Base-by-base conservation (phyloP, 2,329 filamentous ascomycete genomes). In the Fusarium equiseti region DNA sequence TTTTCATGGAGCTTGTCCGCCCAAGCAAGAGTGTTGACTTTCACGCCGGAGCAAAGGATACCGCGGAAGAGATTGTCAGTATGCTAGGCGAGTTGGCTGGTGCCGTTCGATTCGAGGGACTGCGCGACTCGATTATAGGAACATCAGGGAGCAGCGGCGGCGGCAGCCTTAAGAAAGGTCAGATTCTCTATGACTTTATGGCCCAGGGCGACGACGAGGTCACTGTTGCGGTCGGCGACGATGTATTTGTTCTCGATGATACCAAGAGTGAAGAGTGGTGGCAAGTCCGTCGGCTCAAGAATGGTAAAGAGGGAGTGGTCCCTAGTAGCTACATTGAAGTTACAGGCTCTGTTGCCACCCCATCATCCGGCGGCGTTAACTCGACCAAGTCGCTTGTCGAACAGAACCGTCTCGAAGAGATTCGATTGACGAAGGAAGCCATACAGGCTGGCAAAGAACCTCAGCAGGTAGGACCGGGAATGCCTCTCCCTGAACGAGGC, bases 161-260 rank as follows among this genome's bases (percentile, higher is more conserved):
- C 15, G 32, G 63, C 50, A 57, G 66, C 13, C 35, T 92, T 78
- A 97, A 93, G 84, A 95, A 92, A 77, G 96, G 95, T 12, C 88
- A 92, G 64, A 89, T 99, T 75, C 84, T 98, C 38, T 98, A 98
- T 78, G 95, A 98, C 77, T 99, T 99, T 79, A 92, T 94, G 89
- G 96, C 96, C 1, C 95, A 98, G 79, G 95, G 95, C 38, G 93
- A 97, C 10, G 96, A 99, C 75, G 96, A 99, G 81, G 95, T 99
- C 50, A 97, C 94, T 0, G 96, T 99, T 49, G 90, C 89, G 27
- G 88, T 92, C 24, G 96, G 92, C 43, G 96, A 99, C 77, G 95
- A 99, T 77, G 95, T 99, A 43, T 84, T 97, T 45, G 85, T 99
- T 57, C 80, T 98, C 59, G 95, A 99, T 77, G 94, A 98, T 77